Percentiles rank a stretch among this genome's conserved stretches.
phyloP scores from a whole-genome alignment of 495 filamentous ascomycete species.

The Evernia prunastri region DNA sequence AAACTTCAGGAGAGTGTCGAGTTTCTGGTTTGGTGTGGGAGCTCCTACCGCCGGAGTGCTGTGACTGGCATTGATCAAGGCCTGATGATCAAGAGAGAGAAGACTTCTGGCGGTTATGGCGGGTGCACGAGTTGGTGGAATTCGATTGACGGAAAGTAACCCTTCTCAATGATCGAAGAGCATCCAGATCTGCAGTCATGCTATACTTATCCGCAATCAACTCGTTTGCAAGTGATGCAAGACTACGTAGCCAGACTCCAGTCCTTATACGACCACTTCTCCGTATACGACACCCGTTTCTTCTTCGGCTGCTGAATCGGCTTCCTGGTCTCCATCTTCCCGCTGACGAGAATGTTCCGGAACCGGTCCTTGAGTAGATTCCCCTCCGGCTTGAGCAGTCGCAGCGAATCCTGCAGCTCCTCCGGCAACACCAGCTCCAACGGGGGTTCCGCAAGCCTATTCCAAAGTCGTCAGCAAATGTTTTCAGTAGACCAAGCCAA shows the following conservation, averaged over 20 bases:
- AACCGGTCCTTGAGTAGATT: conserved; percentile 89
- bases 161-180: too few relatives aligned
- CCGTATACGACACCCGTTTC: conserved; percentile 67
- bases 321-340: conserved; percentile 78
- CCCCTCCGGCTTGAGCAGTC: conserved; percentile 86
- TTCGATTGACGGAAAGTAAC: too few relatives aligned
- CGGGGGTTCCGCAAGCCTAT: conserved; percentile 64
- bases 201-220: too few relatives aligned
- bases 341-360: conserved; percentile 77
- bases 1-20: too few relatives aligned
- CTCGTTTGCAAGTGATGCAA: too few relatives aligned
- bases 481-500: not conserved
- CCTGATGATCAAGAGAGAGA: too few relatives aligned
- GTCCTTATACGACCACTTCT: conserved; percentile 97
- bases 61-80: too few relatives aligned
- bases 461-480: conserved; percentile 28
- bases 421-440: conserved; percentile 88
- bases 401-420: conserved; percentile 85
- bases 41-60: too few relatives aligned
- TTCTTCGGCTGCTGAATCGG: conserved; percentile 72
- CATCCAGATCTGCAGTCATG: too few relatives aligned
- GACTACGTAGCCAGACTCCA: conserved; percentile 52
- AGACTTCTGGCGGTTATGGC: too few relatives aligned
- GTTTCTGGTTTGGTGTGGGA: too few relatives aligned
- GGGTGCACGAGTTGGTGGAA: too few relatives aligned